Base-by-base conservation (phyloP, 2,329 filamentous ascomycete genomes). In the Aspergillus oerlinghausenensis region DNA sequence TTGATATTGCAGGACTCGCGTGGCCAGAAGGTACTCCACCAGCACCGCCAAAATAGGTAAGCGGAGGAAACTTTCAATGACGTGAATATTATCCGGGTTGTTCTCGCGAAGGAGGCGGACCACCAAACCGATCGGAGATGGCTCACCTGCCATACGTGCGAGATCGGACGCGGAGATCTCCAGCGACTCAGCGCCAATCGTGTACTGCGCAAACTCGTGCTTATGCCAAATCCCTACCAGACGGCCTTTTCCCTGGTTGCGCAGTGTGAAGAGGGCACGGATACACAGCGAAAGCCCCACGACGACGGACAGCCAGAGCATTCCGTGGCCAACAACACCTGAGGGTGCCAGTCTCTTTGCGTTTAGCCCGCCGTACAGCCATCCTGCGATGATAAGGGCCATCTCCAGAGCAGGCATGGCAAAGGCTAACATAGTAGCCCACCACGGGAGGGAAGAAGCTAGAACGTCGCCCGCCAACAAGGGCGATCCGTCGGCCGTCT, bases 361-460 rank as follows among this genome's bases (percentile, higher is more conserved):
- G 2, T 53, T 53, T 11, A 53, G 21, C 14, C 38, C 35, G n/a
- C 51, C 51, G 40, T 53, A 53, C 35, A 53, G 25, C 51, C 40
- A 53, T 2, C 51, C 51, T 6, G 51, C 51, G 1, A 32, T 21
- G 14, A 53, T 48, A 25, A 53, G 25, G 25, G 26, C 21, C 21
- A 29, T 53, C 17, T 53, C 51, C 10, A 53, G 6, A n/a, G 51
- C 28, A 2, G 51, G 51, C 11, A 53, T 40, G 19, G 51, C 40
- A 28, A 43, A 7, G 7, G 21, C 51, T 10, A 53, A 17, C 6
- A 17, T 23, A 11, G 40, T 23, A 14, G 43, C 43, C n/a, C n/a
- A 47, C 43, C 43, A 47, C 2, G 19, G 43, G 9, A 47, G 43
- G 21, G 43, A 17, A 6, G 21, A 14, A 14, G 19, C 43, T 3